Percentiles rank a stretch among this genome's conserved stretches.
These are phyloP conservation scores for Solanum aculeatissimum DNA, from an alignment of 305 asterid species.

Conservation along the genomic window DNA sequence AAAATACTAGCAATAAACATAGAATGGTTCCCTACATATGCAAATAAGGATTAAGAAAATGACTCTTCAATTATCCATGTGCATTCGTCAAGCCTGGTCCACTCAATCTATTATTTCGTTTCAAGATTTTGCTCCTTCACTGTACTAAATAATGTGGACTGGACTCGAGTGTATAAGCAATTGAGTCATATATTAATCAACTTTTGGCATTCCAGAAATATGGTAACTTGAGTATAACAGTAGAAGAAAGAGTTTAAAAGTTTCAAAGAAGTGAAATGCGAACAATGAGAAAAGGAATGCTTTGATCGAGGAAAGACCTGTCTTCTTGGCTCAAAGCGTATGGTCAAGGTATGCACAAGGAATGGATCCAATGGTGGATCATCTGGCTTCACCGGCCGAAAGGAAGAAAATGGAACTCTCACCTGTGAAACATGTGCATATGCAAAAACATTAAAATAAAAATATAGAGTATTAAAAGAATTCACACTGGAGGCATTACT, in stretches of 20 bases:
- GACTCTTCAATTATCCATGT: neutral
- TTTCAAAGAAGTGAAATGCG: neutral
- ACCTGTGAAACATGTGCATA: constrained; percentile 35
- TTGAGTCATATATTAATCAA: neutral
- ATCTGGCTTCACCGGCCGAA: constrained; percentile 80
- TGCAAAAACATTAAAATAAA: neutral
- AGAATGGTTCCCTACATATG: neutral
- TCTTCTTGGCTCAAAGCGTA: constrained; percentile 93
- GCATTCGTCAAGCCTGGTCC: neutral
- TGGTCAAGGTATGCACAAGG: constrained; percentile 84
- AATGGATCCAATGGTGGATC: constrained; percentile 96
- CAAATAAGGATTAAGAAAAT: neutral
- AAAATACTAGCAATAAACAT: neutral
- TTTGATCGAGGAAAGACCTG: constrained; percentile 36
- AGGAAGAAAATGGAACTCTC: constrained; percentile 87
- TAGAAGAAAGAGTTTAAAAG: neutral
- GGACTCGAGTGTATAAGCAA: neutral
- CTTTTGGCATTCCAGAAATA: neutral
- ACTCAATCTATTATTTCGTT: neutral
- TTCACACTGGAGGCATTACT: neutral
- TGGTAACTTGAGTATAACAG: neutral
- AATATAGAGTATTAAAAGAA: neutral
- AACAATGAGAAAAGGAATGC: neutral
- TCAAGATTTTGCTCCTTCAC: neutral
- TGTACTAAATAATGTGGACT: neutral